Conservation (phyloP, 2,329 filamentous ascomycete genomes). For the Ascochyta koolunga region DNA sequence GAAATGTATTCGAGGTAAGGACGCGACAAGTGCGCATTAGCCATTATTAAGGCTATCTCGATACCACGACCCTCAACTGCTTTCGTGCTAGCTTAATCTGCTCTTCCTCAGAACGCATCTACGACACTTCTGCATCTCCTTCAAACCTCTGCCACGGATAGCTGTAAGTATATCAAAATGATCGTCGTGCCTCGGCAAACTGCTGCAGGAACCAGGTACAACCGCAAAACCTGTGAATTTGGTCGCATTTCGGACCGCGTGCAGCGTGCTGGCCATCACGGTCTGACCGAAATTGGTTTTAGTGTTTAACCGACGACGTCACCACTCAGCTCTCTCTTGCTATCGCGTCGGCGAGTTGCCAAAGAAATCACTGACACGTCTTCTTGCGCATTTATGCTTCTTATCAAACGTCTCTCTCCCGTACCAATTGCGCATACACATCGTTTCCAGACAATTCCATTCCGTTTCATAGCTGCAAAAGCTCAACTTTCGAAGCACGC, state of each 20-base stretch:
- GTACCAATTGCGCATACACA: neutral
- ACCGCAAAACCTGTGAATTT: slow-evolving; percentile 21
- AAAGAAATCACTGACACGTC: neutral
- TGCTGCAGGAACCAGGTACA: slow-evolving; percentile 26
- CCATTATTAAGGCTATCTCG: no score
- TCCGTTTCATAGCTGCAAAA: neutral
- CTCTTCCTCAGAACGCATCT: neutral
- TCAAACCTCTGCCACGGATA: slow-evolving; percentile 2
- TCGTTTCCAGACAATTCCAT: neutral
- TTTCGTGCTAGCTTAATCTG: neutral
- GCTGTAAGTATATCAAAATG: slow-evolving; percentile 1
- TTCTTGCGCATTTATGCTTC: slow-evolving; percentile 18
- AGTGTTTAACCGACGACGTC: slow-evolving; percentile 31
- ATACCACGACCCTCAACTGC: neutral
- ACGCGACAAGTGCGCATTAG: neutral
- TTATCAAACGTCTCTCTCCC: slow-evolving; percentile 5
- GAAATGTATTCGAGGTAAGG: neutral
- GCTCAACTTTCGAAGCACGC: slow-evolving; percentile 17
- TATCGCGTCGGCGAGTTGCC: neutral
- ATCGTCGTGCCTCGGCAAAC: slow-evolving; percentile 17
- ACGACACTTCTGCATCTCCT: neutral
- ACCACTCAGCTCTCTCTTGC: slow-evolving; percentile 24
- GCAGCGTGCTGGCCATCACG: slow-evolving; percentile 26
- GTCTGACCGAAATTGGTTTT: slow-evolving; percentile 27
- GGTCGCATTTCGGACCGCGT: slow-evolving; percentile 19